These are phyloP conservation scores for Rhodotorula sp. DNA, from an alignment of 1,284 basidiomycete species.

Conservation along the genomic window DNA sequence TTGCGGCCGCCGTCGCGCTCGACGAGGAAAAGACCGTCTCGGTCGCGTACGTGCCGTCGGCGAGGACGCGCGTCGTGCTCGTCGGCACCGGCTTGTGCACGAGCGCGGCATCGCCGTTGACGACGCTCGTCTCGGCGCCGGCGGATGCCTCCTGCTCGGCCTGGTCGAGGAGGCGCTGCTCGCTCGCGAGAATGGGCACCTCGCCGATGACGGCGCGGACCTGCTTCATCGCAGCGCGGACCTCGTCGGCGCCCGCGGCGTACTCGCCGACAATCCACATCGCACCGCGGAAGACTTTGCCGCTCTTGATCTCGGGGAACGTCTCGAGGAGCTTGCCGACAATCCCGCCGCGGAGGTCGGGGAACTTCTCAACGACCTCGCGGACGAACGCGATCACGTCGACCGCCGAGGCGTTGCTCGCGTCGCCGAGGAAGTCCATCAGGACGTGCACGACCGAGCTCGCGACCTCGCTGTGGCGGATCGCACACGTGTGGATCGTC, in stretches of 20 bases:
- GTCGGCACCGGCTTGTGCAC: constrained; percentile 52
- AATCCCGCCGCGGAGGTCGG: constrained; percentile 77
- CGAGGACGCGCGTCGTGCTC: constrained; percentile 68
- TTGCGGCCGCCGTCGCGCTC: constrained; percentile 63
- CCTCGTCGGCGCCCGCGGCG: constrained; percentile 64
- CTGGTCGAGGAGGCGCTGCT: constrained; percentile 76
- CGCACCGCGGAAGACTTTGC: constrained; percentile 95
- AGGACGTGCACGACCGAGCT: constrained; percentile 94
- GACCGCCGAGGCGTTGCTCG: constrained; percentile 83
- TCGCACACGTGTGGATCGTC: constrained; percentile 93
- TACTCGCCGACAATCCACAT: constrained; percentile 99
- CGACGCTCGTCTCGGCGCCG: constrained; percentile 47
- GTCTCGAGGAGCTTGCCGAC: constrained; percentile 83
- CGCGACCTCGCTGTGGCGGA: constrained; percentile 98
- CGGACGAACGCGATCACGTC: constrained; percentile 96
- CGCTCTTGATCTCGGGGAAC: constrained; percentile 88
- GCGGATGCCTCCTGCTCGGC: constrained; percentile 61
- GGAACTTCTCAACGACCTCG: constrained; percentile 98
- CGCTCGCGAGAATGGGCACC: constrained; percentile 90
- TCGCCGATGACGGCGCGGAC: constrained; percentile 89
- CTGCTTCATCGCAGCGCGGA: constrained; percentile 74
- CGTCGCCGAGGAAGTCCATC: constrained; percentile 98
- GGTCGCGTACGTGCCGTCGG: constrained; percentile 97
- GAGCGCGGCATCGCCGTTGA: constrained; percentile 45
- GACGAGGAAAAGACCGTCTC: constrained; percentile 78